A percentile compares a stretch with the other conserved stretches of the same genome.
Evolutionary conservation across 495 filamentous ascomycete genomes (phyloP).

Genomic region (Neohortaea acidophila): DNA sequence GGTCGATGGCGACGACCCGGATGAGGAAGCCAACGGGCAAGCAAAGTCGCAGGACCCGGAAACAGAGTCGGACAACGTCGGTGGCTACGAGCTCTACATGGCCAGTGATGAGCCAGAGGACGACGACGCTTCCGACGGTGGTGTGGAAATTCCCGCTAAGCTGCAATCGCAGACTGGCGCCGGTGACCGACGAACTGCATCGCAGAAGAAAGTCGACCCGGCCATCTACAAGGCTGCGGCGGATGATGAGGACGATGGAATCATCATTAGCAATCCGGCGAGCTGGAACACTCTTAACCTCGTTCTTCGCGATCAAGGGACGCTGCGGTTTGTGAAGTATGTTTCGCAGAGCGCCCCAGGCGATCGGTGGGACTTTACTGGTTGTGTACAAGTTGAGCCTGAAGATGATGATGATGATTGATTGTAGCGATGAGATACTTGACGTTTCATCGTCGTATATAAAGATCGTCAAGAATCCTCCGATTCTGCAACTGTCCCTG

Average conservation of each 20-base stretch:
- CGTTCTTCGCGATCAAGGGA: conserved; percentile 73
- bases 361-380: conserved; percentile 85
- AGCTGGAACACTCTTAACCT: conserved; percentile 82
- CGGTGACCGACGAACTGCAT: conserved; percentile 17
- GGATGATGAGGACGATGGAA: conserved; percentile 73
- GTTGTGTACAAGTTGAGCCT: conserved; percentile 40
- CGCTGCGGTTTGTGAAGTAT: conserved; percentile 91
- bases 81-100: conserved; percentile 89
- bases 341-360: conserved; percentile 66
- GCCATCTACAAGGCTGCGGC: conserved; percentile 55
- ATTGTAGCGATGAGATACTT: background rate
- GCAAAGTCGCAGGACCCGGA: conserved; percentile 7
- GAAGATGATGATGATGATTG: conserved; percentile 22
- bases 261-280: conserved; percentile 76
- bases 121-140: conserved; percentile 31
- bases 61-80: conserved; percentile 43
- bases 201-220: conserved; percentile 31
- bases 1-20: conserved; percentile 46
- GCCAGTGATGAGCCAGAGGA: conserved; percentile 63
- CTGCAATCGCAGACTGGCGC: conserved; percentile 23
- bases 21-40: conserved; percentile 11
- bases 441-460: too few species aligned
- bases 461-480: too few species aligned
- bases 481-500: too few species aligned
- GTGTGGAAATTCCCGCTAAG: conserved; percentile 16